Conservation (phyloP, 1,139 yeast species). For the Protomyces macrosporus region DNA sequence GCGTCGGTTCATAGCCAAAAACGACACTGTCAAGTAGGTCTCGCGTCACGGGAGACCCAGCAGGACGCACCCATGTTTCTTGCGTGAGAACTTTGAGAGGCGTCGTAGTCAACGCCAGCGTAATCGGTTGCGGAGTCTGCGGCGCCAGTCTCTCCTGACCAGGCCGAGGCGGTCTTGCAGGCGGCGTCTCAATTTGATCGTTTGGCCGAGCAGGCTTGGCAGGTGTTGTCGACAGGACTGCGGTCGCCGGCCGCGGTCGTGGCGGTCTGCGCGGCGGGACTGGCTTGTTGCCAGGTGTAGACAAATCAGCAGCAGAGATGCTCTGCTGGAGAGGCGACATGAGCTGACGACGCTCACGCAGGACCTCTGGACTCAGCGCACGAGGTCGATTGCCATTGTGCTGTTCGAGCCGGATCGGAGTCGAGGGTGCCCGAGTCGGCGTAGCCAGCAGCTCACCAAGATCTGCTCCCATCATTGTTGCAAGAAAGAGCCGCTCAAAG, state of each 20-base stretch:
- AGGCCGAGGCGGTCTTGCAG: not conserved
- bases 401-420: not conserved
- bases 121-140: not conserved
- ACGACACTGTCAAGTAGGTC: slow-evolving; percentile 3
- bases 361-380: slow-evolving; percentile 4
- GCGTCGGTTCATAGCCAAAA: slow-evolving; percentile 5
- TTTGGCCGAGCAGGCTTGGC: not conserved
- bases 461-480: slow-evolving; percentile 7
- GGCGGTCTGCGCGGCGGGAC: not conserved
- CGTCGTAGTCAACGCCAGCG: not conserved
- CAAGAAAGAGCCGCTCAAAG: slow-evolving; percentile 21
- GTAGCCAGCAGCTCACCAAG: not conserved
- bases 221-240: not conserved
- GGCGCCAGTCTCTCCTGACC: not conserved
- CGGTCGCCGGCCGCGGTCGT: not conserved
- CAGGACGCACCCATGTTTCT: slow-evolving; percentile 1
- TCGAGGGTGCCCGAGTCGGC: not conserved
- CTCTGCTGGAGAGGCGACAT: not conserved
- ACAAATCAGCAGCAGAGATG: no score
- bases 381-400: not conserved
- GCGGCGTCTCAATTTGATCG: not conserved
- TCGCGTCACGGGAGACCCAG: slow-evolving; percentile 6
- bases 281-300: not conserved
- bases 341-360: not conserved
- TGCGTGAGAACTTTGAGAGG: not conserved